phyloP scores from a whole-genome alignment of 441 rosid genomes.

The Theobroma grandiflorum region DNA sequence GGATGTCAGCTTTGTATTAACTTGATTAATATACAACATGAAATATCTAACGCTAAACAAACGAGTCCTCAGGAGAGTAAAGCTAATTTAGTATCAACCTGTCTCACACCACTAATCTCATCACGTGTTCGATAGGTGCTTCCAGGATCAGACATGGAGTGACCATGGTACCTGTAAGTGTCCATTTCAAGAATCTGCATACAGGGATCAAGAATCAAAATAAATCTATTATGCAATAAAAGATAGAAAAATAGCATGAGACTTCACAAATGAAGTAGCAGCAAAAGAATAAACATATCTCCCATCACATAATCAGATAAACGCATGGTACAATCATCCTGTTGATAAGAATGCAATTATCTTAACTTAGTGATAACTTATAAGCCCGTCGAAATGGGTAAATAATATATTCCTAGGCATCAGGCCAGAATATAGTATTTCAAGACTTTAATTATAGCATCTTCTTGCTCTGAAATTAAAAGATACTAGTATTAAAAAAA shows the following conservation, averaged over 20 bases:
- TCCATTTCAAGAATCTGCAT: slow-evolving; percentile 97
- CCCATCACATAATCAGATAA: background rate
- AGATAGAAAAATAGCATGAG: background rate
- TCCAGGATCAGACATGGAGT: slow-evolving; percentile 99
- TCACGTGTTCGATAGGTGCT: slow-evolving; percentile 99
- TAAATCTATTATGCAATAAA: slow-evolving; percentile 11
- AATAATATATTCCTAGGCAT: background rate
- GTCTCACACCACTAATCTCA: slow-evolving; percentile 90
- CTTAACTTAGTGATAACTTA: background rate
- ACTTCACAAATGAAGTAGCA: background rate
- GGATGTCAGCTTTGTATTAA: background rate
- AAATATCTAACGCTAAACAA: background rate
- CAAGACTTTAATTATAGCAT: background rate
- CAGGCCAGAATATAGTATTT: background rate
- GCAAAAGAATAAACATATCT: background rate
- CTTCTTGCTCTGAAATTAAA: background rate
- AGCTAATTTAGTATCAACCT: slow-evolving; percentile 52
- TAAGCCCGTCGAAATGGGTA: background rate
- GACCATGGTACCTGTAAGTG: slow-evolving; percentile 97
- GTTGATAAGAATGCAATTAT: background rate
- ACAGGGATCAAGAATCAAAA: slow-evolving; percentile 27
- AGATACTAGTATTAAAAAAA: background rate
- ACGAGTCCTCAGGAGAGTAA: slow-evolving; percentile 6
- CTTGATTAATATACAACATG: background rate
- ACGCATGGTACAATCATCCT: background rate